A percentile compares a stretch with the other conserved stretches of the same genome.
These are phyloP conservation scores for Hypericum androsaemum DNA, from an alignment of 345 rosid genomes.

Conservation along the genomic window DNA sequence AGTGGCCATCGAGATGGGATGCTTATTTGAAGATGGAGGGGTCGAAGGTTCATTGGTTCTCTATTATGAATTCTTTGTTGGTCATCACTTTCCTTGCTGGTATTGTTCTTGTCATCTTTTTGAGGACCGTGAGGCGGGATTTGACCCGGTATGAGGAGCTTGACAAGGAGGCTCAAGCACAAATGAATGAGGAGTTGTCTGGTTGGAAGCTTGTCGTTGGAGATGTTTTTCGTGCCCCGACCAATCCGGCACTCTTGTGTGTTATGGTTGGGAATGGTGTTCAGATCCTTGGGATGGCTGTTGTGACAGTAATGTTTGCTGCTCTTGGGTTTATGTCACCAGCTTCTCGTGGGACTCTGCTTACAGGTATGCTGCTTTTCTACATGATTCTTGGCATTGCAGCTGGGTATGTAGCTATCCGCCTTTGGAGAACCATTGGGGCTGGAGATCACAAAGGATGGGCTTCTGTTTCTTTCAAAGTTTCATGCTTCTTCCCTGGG, in stretches of 20 bases:
- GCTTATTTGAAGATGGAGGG: constrained; percentile 2
- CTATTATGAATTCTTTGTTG: constrained; percentile 1
- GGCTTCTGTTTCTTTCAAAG: constrained; percentile 1
- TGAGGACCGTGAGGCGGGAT: constrained; percentile 2
- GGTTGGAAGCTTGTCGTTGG: constrained; percentile 1
- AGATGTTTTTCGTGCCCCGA: constrained; percentile 3
- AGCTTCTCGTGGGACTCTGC: constrained; percentile 1
- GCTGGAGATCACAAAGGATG: not conserved
- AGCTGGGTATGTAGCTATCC: not conserved
- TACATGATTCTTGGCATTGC: constrained; percentile 1
- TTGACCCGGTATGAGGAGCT: constrained; percentile 2
- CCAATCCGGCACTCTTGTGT: not conserved
- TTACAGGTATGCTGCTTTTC: constrained; percentile 1
- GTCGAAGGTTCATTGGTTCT: constrained; percentile 1
- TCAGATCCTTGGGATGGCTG: constrained; percentile 2
- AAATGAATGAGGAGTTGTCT: not conserved
- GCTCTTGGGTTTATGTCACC: constrained; percentile 2
- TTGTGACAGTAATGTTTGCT: not conserved
- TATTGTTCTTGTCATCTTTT: not conserved
- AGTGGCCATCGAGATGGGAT: constrained; percentile 3
- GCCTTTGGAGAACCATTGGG: not conserved
- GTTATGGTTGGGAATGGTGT: constrained; percentile 4
- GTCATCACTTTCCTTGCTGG: constrained; percentile 3
- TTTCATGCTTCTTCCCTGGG: not conserved
- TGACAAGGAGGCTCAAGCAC: constrained; percentile 1